phyloP scores from a whole-genome alignment of 2,329 filamentous ascomycete genomes.

The Dendrostoma leiphaemia region DNA sequence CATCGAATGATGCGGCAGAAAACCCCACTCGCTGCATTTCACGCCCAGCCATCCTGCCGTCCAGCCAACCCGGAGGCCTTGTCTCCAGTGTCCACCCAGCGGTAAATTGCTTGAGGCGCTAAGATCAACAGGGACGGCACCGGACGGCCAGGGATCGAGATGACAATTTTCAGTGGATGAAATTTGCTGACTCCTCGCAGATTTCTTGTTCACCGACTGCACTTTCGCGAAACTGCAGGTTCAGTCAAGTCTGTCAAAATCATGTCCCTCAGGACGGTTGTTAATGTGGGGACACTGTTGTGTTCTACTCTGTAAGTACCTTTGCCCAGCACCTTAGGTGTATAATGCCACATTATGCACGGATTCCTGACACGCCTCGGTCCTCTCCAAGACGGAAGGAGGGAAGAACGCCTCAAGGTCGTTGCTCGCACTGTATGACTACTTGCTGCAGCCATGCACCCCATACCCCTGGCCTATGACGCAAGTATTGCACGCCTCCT shows the following conservation, averaged over 20 bases:
- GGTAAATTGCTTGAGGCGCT: slow-evolving; percentile 15
- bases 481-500: slow-evolving; percentile 11
- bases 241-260: no score
- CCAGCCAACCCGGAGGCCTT: slow-evolving; percentile 12
- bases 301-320: no score
- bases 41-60: no score
- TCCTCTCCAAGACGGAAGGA: not conserved
- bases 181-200: not conserved
- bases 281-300: no score
- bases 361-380: no score
- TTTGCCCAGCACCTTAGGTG: no score
- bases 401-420: not conserved
- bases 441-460: not conserved
- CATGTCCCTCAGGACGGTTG: no score
- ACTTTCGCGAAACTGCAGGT: no score
- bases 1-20: slow-evolving; percentile 10
- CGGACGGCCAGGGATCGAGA: slow-evolving; percentile 12
- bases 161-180: not conserved
- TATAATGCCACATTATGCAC: no score
- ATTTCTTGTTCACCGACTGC: not conserved
- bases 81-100: not conserved
- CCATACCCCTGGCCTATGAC: slow-evolving; percentile 16
- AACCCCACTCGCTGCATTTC: not conserved
- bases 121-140: slow-evolving; percentile 7
- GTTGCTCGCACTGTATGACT: not conserved